Evolutionary conservation across 805 yeast genomes (phyloP).

Genomic region (Candida rishiriensis): DNA sequence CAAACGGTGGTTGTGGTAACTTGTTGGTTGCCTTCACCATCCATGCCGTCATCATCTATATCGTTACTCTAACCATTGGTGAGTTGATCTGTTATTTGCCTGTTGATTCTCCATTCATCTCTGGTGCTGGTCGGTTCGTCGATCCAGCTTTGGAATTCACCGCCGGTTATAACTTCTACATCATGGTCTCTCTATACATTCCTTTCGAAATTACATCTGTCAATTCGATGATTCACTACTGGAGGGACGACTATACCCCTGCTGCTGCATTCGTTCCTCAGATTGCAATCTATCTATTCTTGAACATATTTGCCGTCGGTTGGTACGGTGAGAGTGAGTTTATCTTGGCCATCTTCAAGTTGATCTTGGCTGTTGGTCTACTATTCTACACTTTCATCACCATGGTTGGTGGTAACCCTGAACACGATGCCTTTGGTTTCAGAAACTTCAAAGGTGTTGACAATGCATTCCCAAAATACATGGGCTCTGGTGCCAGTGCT

Average conservation of each 20-base stretch:
- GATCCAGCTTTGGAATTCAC: constrained; percentile 72
- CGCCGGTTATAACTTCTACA: constrained; percentile 79
- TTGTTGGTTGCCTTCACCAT: constrained; percentile 59
- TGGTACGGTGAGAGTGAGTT: constrained; percentile 82
- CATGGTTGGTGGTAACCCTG: constrained; percentile 87
- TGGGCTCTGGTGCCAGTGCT: constrained; percentile 57
- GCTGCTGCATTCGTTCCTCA: constrained; percentile 67
- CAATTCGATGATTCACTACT: constrained; percentile 71
- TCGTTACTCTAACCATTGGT: constrained; percentile 67
- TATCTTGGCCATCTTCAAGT: constrained; percentile 70
- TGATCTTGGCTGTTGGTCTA: constrained; percentile 69
- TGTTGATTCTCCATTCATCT: constrained; percentile 69
- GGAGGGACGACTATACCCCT: constrained; percentile 74
- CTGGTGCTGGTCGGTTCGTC: constrained; percentile 69
- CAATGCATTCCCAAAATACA: constrained; percentile 50
- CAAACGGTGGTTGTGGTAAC: constrained; percentile 66
- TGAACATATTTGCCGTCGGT: constrained; percentile 69
- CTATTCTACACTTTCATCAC: constrained; percentile 71
- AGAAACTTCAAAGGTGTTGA: constrained; percentile 20
- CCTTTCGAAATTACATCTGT: constrained; percentile 84
- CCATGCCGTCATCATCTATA: constrained; percentile 64
- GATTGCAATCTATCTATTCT: constrained; percentile 53
- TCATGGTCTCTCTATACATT: constrained; percentile 68
- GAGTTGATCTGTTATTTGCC: constrained; percentile 79
- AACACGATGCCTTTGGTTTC: constrained; percentile 38